Conservation (phyloP, 805 yeast species). For the Pichia heedii region DNA sequence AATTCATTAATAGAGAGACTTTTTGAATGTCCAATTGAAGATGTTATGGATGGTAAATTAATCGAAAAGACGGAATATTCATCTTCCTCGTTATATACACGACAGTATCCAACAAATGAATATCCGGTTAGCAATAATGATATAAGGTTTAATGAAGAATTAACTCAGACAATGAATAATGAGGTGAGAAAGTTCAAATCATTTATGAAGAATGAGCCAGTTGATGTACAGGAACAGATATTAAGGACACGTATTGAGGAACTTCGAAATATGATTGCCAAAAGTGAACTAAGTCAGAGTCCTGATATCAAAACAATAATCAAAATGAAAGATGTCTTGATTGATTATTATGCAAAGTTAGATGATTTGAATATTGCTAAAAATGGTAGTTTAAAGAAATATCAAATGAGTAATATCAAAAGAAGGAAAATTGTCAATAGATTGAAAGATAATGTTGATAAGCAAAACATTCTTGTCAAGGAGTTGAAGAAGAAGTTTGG, state of each 20-base stretch:
- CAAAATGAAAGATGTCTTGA: constrained; percentile 7
- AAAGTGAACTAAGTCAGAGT: not conserved
- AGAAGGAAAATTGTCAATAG: not conserved
- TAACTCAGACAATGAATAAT: constrained; percentile 4
- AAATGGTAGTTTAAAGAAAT: not conserved
- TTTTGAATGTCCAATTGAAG: constrained; percentile 11
- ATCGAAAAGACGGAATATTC: not conserved
- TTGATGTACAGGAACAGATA: not conserved
- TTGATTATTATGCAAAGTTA: constrained; percentile 3
- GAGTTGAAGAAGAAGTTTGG: constrained; percentile 10
- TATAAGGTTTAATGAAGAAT: constrained; percentile 3
- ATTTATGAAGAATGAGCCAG: not conserved
- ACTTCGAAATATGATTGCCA: constrained; percentile 1
- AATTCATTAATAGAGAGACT: constrained; percentile 11
- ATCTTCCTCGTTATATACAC: too few species aligned
- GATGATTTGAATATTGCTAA: not conserved
- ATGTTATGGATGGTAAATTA: constrained; percentile 3
- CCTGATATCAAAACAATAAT: constrained; percentile 1
- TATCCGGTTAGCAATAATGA: too few species aligned
- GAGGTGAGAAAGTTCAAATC: constrained; percentile 6
- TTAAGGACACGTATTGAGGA: constrained; percentile 1
- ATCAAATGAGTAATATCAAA: not conserved
- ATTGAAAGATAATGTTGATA: constrained; percentile 8
- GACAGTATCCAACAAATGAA: too few species aligned
- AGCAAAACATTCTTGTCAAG: constrained; percentile 12